Conservation (phyloP, 164 flowering plant genomes). For the Stephania yunnanensis region DNA sequence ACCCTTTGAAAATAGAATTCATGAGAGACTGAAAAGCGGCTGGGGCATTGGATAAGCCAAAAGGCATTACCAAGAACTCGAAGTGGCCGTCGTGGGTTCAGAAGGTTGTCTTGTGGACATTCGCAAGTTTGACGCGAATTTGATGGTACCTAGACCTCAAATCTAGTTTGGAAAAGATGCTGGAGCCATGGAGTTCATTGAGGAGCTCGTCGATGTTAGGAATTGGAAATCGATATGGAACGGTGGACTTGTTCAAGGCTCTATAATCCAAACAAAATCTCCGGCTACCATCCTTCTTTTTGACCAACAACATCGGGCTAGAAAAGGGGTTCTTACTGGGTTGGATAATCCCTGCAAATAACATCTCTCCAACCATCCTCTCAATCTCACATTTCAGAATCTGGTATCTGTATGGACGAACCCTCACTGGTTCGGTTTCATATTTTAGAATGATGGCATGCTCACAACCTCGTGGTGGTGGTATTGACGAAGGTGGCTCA, state of each 20-base stretch:
- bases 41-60: neutral
- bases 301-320: neutral
- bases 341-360: neutral
- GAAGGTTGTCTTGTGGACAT: neutral
- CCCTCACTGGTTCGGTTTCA: no score
- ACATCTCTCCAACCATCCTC: neutral
- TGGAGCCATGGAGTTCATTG: neutral
- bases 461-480: no score
- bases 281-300: neutral
- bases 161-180: neutral
- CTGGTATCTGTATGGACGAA: neutral
- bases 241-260: neutral
- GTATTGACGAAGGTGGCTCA: no score
- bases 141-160: neutral
- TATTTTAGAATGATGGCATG: no score
- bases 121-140: neutral
- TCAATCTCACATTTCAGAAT: neutral
- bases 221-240: neutral
- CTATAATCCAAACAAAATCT: neutral
- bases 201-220: no score
- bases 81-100: neutral
- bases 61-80: no score
- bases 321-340: neutral
- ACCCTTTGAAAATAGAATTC: neutral
- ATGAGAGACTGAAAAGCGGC: neutral